These are phyloP conservation scores for Hygrocybe punicea DNA, from an alignment of 768 basidiomycete species.

Conservation along the genomic window DNA sequence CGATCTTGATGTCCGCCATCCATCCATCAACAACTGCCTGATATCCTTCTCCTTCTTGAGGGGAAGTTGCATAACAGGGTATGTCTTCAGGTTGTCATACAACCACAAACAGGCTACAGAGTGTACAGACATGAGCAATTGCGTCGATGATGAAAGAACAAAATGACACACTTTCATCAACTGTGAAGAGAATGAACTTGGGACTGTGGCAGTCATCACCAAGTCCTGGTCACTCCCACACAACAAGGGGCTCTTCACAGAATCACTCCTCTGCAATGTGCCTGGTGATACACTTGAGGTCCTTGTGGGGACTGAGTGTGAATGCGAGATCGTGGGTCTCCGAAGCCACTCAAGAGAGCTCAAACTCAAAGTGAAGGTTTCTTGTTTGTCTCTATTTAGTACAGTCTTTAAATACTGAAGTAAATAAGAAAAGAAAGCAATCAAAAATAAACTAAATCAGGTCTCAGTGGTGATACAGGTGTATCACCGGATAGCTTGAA, in stretches of 20 bases:
- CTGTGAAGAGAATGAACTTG: conserved; percentile 9
- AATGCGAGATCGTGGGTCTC: too few species aligned
- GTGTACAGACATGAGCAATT: not conserved
- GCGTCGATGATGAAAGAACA: not conserved
- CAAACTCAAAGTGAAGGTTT: too few species aligned
- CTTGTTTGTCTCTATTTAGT: too few species aligned
- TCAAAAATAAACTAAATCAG: too few species aligned
- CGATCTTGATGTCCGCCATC: conserved; percentile 46
- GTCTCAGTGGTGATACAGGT: too few species aligned
- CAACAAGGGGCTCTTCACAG: conserved; percentile 32
- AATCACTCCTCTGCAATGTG: conserved; percentile 21
- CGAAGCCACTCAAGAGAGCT: too few species aligned
- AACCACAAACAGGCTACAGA: conserved; percentile 68
- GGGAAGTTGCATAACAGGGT: conserved; percentile 59
- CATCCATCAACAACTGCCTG: conserved; percentile 53
- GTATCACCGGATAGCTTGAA: too few species aligned
- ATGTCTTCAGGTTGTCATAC: conserved; percentile 68
- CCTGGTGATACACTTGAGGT: too few species aligned
- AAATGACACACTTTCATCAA: conserved; percentile 50
- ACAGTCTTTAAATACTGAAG: too few species aligned
- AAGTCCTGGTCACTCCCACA: conserved; percentile 18
- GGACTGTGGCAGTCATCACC: conserved; percentile 18
- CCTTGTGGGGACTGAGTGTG: too few species aligned
- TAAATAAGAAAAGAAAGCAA: too few species aligned
- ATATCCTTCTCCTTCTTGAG: conserved; percentile 53